Evolutionary conservation across 2,329 filamentous ascomycete species (phyloP).

Genomic region (Podosphaera leucotricha): DNA sequence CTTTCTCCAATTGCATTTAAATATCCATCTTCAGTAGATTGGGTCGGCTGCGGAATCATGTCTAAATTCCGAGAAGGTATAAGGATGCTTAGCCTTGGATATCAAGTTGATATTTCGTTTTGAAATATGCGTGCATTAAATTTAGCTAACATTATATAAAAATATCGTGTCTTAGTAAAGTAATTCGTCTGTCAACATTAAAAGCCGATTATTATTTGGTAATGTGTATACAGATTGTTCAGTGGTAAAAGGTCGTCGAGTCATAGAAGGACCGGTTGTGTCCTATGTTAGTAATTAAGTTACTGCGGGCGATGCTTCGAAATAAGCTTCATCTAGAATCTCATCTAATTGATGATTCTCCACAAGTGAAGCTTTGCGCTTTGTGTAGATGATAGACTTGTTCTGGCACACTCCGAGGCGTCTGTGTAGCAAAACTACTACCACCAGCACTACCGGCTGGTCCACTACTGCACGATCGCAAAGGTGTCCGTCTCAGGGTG

Average conservation of each 20-base stretch:
- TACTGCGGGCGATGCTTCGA: background rate
- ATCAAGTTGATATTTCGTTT: too few relatives aligned
- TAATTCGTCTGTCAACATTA: background rate
- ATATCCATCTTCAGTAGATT: too few relatives aligned
- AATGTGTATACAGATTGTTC: background rate
- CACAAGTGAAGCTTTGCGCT: slow-evolving; percentile 1
- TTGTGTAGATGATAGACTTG: slow-evolving; percentile 9
- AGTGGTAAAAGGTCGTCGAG: background rate
- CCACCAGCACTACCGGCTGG: background rate
- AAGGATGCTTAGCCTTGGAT: too few relatives aligned
- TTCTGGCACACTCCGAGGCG: slow-evolving; percentile 12
- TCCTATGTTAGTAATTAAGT: background rate
- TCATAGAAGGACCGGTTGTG: background rate
- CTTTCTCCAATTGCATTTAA: too few relatives aligned
- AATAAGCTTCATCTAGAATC: background rate
- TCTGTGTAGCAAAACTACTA: slow-evolving; percentile 2
- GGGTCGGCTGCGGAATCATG: too few relatives aligned
- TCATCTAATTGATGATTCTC: background rate
- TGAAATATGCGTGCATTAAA: too few relatives aligned
- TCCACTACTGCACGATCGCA: slow-evolving; percentile 1
- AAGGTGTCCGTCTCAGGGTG: background rate
- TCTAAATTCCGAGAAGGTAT: too few relatives aligned
- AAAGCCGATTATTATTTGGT: background rate
- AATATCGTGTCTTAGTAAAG: too few relatives aligned
- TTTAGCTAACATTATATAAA: too few relatives aligned